Percentiles rank a stretch among this genome's conserved stretches.
Evolutionary conservation across 2,329 filamentous ascomycete species (phyloP).

Genomic region (Fonsecaea pedrosoi): DNA sequence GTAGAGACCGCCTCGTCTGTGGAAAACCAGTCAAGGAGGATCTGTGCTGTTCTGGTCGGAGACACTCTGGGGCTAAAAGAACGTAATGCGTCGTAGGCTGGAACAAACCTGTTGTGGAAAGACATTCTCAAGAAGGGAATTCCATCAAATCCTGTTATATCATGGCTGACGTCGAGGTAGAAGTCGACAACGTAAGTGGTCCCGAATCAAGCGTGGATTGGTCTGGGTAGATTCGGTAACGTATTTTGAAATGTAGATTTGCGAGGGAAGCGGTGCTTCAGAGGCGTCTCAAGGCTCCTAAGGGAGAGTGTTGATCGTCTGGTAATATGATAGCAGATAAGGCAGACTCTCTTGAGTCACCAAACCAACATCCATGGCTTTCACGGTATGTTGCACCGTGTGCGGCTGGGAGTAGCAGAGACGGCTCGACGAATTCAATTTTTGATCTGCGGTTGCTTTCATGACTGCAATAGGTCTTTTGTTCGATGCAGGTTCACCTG

Average conservation of each 20-base stretch:
- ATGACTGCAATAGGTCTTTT: constrained; percentile 49
- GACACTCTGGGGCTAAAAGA: neutral
- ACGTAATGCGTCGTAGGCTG: neutral
- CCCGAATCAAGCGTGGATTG: neutral
- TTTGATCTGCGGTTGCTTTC: constrained; percentile 30
- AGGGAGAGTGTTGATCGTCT: neutral
- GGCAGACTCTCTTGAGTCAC: neutral
- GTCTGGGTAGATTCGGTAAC: constrained; percentile 1
- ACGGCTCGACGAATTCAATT: constrained; percentile 45
- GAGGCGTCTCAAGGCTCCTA: neutral
- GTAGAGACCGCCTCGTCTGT: neutral
- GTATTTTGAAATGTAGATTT: neutral
- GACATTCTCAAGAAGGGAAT: neutral
- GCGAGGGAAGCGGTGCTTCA: neutral
- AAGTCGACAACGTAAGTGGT: neutral
- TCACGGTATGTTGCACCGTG: constrained; percentile 52
- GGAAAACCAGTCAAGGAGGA: neutral
- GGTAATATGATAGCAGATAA: neutral
- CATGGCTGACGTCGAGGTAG: neutral
- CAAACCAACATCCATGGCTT: constrained; percentile 49
- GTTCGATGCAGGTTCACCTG: constrained; percentile 43
- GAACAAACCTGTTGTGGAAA: neutral
- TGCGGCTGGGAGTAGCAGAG: constrained; percentile 51
- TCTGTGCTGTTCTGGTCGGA: neutral
- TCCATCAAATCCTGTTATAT: neutral